These are phyloP conservation scores for Ulota crispa DNA, from an alignment of 225 moss, liverwort and hornwort species.

Conservation along the genomic window DNA sequence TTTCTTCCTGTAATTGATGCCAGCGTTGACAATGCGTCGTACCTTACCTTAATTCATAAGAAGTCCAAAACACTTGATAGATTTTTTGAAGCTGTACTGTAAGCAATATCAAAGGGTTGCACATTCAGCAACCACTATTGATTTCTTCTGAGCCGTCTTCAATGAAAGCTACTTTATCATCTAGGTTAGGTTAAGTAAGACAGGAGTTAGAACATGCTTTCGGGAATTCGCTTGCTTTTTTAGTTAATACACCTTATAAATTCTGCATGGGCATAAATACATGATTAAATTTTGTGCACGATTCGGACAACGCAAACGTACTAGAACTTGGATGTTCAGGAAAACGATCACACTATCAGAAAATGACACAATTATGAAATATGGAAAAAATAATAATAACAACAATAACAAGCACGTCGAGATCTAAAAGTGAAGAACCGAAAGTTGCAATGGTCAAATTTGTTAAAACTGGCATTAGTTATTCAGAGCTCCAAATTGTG, in stretches of 20 bases:
- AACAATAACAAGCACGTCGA: not conserved
- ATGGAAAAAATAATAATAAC: not conserved
- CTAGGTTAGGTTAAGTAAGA: too few relatives aligned
- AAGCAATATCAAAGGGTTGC: too few relatives aligned
- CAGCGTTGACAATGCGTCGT: not conserved
- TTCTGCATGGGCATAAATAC: not conserved
- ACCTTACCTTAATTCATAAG: constrained; percentile 28
- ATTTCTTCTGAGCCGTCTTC: too few relatives aligned
- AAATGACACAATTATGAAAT: not conserved
- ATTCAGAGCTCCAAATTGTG: not conserved
- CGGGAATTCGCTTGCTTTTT: too few relatives aligned
- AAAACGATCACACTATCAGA: not conserved
- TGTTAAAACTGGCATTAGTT: not conserved
- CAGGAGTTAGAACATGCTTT: too few relatives aligned
- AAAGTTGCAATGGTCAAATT: not conserved
- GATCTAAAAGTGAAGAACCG: not conserved
- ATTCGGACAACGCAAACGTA: too few relatives aligned
- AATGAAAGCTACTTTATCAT: too few relatives aligned
- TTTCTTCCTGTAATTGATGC: not conserved
- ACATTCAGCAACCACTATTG: too few relatives aligned
- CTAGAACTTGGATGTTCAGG: not conserved
- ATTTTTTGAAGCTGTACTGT: too few relatives aligned
- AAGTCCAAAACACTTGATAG: too few relatives aligned
- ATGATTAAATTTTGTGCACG: not conserved
- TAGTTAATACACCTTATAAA: too few relatives aligned